A percentile compares a stretch with the other conserved stretches of the same genome.
Conservation (phyloP, 2,329 filamentous ascomycete genomes). For the Hortaea werneckii region DNA sequence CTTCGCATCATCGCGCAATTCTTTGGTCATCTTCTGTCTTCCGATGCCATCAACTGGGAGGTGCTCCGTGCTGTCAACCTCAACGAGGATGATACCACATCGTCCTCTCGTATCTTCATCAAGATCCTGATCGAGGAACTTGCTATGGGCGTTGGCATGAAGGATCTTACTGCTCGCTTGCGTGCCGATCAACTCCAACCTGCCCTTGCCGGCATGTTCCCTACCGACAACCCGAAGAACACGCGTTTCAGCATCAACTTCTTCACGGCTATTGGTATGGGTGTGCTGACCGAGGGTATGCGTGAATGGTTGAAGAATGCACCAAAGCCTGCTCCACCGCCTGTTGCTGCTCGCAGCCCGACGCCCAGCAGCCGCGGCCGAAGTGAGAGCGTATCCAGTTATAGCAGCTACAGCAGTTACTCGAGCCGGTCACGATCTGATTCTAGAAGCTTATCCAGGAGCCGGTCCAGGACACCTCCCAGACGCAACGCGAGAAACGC, state of each 20-base stretch:
- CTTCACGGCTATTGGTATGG: constrained; percentile 97
- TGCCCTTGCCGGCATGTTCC: constrained; percentile 78
- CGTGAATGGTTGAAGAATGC: constrained; percentile 81
- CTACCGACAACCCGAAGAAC: constrained; percentile 77
- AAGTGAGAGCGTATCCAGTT: constrained; percentile 60
- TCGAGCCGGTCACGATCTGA: constrained; percentile 24
- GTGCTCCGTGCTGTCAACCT: constrained; percentile 74
- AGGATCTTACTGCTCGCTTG: constrained; percentile 65
- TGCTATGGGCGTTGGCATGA: constrained; percentile 74
- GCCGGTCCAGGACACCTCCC: constrained; percentile 10
- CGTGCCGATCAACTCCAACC: constrained; percentile 69
- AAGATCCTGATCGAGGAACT: constrained; percentile 96
- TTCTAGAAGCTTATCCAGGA: constrained; percentile 16
- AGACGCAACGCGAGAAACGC: constrained; percentile 8
- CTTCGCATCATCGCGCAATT: constrained; percentile 91
- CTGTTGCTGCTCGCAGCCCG: constrained; percentile 35
- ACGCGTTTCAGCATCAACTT: constrained; percentile 98
- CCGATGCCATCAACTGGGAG: constrained; percentile 88
- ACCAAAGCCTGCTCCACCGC: constrained; percentile 69
- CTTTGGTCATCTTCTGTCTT: constrained; percentile 82
- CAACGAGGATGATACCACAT: constrained; percentile 95
- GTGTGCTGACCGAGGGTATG: constrained; percentile 88
- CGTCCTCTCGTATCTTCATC: constrained; percentile 93
- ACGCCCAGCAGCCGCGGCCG: constrained; percentile 48
- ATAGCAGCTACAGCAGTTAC: constrained; percentile 73